A percentile compares a stretch with the other conserved stretches of the same genome.
phyloP scores from a whole-genome alignment of 2,329 filamentous ascomycete species.

The Fusarium sp. region DNA sequence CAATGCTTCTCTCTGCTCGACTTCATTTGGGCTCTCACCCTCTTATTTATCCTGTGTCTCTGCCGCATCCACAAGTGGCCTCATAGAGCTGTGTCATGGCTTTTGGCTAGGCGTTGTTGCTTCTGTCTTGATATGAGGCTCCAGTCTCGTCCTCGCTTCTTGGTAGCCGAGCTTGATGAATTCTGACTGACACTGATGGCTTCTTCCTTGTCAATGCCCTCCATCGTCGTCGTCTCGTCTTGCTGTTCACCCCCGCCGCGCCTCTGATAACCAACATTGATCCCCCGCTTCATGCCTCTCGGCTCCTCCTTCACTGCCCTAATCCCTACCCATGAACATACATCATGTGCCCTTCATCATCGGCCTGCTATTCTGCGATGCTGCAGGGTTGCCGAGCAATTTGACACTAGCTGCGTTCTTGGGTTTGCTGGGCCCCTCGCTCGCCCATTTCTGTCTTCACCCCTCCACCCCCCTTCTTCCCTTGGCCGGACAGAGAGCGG shows the following conservation, averaged over 20 bases:
- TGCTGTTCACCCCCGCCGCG: slow-evolving; percentile 5
- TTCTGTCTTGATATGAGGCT: not conserved
- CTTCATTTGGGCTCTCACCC: slow-evolving; percentile 25
- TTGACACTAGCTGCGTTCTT: slow-evolving; percentile 40
- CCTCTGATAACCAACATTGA: slow-evolving; percentile 19
- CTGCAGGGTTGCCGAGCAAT: slow-evolving; percentile 42
- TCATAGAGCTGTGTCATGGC: slow-evolving; percentile 13
- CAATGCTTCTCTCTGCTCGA: slow-evolving; percentile 35
- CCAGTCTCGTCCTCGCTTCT: not conserved
- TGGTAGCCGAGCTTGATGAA: slow-evolving; percentile 4
- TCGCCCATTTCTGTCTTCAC: slow-evolving; percentile 34
- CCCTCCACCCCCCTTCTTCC: slow-evolving; percentile 25
- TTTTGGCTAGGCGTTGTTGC: slow-evolving; percentile 10
- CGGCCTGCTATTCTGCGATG: slow-evolving; percentile 35
- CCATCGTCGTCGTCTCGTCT: not conserved
- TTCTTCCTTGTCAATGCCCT: not conserved
- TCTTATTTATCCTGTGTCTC: slow-evolving; percentile 15
- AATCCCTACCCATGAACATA: slow-evolving; percentile 31
- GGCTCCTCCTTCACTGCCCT: slow-evolving; percentile 15
- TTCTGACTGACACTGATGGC: not conserved
- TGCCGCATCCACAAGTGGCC: slow-evolving; percentile 19
- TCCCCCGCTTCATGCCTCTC: slow-evolving; percentile 14
- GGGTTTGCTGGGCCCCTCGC: slow-evolving; percentile 32
- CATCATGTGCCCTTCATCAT: slow-evolving; percentile 41
- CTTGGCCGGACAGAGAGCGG: slow-evolving; percentile 25